Percentiles rank a stretch among this genome's conserved stretches.
Conservation (phyloP, 176 grass and related monocot genomes). For the Triticum dicoccoides region DNA sequence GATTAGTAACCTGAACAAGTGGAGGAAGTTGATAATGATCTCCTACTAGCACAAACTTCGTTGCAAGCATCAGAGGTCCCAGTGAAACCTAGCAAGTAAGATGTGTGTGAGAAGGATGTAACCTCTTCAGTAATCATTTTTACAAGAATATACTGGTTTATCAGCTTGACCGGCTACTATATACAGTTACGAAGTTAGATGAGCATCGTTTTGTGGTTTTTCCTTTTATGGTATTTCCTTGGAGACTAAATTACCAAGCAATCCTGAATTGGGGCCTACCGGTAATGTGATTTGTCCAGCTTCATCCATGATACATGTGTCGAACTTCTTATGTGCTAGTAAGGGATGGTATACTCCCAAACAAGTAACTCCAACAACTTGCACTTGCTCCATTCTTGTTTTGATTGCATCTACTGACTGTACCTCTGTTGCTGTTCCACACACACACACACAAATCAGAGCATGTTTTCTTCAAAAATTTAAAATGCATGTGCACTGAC, state of each 20-base stretch:
- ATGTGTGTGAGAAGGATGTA: conserved; percentile 8
- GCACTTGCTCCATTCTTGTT: conserved; percentile 79
- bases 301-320: conserved; percentile 98
- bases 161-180: not conserved
- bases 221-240: not conserved
- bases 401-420: conserved; percentile 77
- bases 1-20: conserved; percentile 72
- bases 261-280: conserved; percentile 38
- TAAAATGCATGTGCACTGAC: conserved; percentile 11
- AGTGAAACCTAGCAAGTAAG: conserved; percentile 67
- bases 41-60: conserved; percentile 92
- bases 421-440: conserved; percentile 53
- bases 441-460: conserved; percentile 24
- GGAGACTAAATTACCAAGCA: conserved; percentile 7
- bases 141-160: conserved; percentile 8
- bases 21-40: conserved; percentile 98
- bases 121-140: conserved; percentile 3
- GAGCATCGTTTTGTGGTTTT: not conserved
- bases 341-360: conserved; percentile 93
- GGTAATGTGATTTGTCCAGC: conserved; percentile 98
- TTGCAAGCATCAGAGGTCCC: conserved; percentile 92
- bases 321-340: conserved; percentile 88
- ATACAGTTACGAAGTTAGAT: not conserved
- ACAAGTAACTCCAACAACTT: conserved; percentile 92
- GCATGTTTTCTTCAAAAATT: not conserved